These are phyloP conservation scores for Nicotiana benthamiana DNA, from an alignment of 257 asterid species.

Conservation along the genomic window DNA sequence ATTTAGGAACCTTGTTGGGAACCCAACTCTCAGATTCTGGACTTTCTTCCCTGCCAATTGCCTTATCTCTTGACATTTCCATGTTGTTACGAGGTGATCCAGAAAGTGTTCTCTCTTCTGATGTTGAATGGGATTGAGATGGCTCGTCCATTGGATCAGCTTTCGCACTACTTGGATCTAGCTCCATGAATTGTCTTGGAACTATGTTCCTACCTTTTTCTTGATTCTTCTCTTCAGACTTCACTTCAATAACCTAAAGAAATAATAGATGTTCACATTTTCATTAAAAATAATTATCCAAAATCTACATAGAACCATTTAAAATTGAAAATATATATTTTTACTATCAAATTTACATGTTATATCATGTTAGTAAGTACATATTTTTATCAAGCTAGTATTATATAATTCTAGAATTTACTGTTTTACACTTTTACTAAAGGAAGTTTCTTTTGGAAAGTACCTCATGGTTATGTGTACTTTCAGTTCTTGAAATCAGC, in stretches of 20 bases:
- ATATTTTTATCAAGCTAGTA: too few relatives aligned
- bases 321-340: too few relatives aligned
- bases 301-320: neutral
- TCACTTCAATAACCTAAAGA: neutral
- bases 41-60: constrained; percentile 55
- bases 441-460: too few relatives aligned
- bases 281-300: too few relatives aligned
- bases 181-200: constrained; percentile 61
- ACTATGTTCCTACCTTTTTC: constrained; percentile 12
- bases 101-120: constrained; percentile 76
- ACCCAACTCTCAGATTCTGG: constrained; percentile 73
- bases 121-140: constrained; percentile 48
- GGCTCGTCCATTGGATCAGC: constrained; percentile 26
- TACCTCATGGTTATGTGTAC: constrained; percentile 22
- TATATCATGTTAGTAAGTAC: too few relatives aligned
- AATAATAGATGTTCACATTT: neutral
- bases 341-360: too few relatives aligned
- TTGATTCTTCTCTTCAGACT: neutral
- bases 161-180: constrained; percentile 24
- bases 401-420: neutral
- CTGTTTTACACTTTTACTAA: neutral
- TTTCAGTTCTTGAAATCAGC: constrained; percentile 12
- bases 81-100: constrained; percentile 41
- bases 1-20: constrained; percentile 41
- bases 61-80: constrained; percentile 20